Evolutionary conservation across 495 filamentous ascomycete genomes (phyloP), one percentile per base, ranked within the genome.

Genomic region (Penicillium macrosclerotiorum): DNA sequence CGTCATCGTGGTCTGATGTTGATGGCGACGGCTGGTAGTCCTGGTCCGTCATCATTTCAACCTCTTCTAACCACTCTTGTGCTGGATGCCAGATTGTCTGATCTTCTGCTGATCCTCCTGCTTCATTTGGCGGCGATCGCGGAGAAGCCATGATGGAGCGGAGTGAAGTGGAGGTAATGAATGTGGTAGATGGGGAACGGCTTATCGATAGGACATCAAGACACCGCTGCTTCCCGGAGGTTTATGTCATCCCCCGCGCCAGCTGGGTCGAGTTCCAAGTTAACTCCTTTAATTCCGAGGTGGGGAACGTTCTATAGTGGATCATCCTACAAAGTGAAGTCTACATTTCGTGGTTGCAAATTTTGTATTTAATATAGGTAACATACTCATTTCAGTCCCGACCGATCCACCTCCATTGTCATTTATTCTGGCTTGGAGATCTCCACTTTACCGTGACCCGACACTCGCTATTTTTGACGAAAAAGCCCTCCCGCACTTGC

Each of bases 1-100:
- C 52, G 34, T 55, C 52, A 12, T 53, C 51, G 7, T 47, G 31
- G 0, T 44, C 44, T 23, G 37, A 41, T 7, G 37, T 23, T 9
- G 51, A 50, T 25, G 13, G 9, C 8, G 63, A 63, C 8, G 59
- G 48, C 23, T 54, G 41, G 36, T 52, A 63, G 17, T 63, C 56
- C 14, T 40, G 32, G 18, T 60, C 59, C 6, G 37, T 20, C 31
- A 54, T 57, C 14, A 51, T 51, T 20, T 70, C 59, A 14, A 69
- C 69, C 18, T 68, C 66, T 18, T 74, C 72, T 3, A 71, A 57
- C 68, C 64, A 74, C 44, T 75, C 72, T 36, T 52, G 54, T 35
- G 71, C 66, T 4, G 65, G 65, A 35, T 70, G 65, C 60, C 67
- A 66, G 34, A 62, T 41, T 20, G 49, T 42, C 2, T 39, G 24